These are phyloP conservation scores for Sequoia sempervirens DNA, from an alignment of 75 land plant species.

Conservation along the genomic window DNA sequence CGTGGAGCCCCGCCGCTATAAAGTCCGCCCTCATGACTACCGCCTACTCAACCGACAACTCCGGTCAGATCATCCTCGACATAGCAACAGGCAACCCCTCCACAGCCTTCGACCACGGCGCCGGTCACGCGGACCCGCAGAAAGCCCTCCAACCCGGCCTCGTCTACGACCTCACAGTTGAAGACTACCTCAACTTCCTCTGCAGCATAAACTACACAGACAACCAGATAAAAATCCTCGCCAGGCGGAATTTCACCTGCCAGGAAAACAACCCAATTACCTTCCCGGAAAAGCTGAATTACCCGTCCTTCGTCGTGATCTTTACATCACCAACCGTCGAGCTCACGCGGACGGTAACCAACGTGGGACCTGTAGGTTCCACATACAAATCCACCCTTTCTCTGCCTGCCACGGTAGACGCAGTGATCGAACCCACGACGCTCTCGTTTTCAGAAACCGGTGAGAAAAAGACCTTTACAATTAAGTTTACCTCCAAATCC, in stretches of 20 bases:
- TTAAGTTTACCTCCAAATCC: conserved; percentile 31
- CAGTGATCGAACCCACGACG: conserved; percentile 42
- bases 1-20: conserved; percentile 87
- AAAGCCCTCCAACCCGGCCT: conserved; percentile 72
- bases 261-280: conserved; percentile 21
- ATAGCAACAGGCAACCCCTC: conserved; percentile 53
- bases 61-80: conserved; percentile 36
- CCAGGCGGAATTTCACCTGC: conserved; percentile 41
- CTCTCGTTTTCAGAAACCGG: conserved; percentile 35
- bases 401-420: conserved; percentile 37
- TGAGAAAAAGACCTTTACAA: conserved; percentile 50
- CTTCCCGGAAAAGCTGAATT: conserved; percentile 42
- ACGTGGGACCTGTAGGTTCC: conserved; percentile 35
- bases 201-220: conserved; percentile 60
- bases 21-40: conserved; percentile 92
- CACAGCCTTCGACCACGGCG: conserved; percentile 70
- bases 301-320: conserved; percentile 49
- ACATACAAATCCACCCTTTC: conserved; percentile 35
- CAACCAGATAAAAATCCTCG: conserved; percentile 26
- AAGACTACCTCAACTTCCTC: conserved; percentile 70
- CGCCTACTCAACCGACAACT: conserved; percentile 44
- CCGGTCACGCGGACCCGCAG: conserved; percentile 69
- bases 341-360: conserved; percentile 30
- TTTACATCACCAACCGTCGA: conserved; percentile 11
- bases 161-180: conserved; percentile 54